Evolutionary conservation across 1,284 basidiomycete genomes (phyloP).

Genomic region (Ustilago nuda): DNA sequence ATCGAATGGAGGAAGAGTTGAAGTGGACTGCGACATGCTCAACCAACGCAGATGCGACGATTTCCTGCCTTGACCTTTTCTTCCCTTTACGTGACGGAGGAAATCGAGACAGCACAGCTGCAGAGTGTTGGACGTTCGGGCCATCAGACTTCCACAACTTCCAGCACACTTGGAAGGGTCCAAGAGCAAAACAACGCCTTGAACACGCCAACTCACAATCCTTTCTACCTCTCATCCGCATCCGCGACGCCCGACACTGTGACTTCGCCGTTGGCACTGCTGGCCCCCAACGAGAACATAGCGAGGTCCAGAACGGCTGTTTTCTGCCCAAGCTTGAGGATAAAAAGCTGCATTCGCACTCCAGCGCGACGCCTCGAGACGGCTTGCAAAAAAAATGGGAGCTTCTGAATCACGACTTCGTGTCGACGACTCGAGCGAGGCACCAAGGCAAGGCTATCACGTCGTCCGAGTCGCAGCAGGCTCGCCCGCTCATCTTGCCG

Average conservation of each 20-base stretch:
- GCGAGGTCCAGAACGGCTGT: neutral
- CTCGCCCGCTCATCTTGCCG: slow-evolving; percentile 75
- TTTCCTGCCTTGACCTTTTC: slow-evolving; percentile 9
- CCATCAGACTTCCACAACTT: slow-evolving; percentile 15
- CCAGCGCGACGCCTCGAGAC: neutral
- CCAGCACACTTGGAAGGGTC: slow-evolving; percentile 13
- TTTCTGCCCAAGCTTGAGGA: neutral
- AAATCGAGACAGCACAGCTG: slow-evolving; percentile 12
- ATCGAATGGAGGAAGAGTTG: slow-evolving; percentile 16
- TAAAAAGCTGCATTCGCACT: neutral
- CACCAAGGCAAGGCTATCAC: slow-evolving; percentile 65
- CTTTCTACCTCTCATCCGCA: neutral
- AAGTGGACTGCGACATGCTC: slow-evolving; percentile 21
- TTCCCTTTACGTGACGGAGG: slow-evolving; percentile 38
- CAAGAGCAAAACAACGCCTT: neutral
- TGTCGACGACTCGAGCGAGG: slow-evolving; percentile 49
- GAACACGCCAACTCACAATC: neutral
- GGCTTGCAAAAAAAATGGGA: slow-evolving; percentile 23
- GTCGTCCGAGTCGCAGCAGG: slow-evolving; percentile 69
- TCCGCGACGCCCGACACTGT: neutral
- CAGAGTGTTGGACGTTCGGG: slow-evolving; percentile 38
- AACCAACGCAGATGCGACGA: slow-evolving; percentile 21
- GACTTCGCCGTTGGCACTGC: neutral
- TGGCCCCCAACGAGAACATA: neutral
- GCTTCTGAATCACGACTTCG: slow-evolving; percentile 46